Base-by-base conservation (phyloP, 805 yeast species). In the Barnettozyma sp. region DNA sequence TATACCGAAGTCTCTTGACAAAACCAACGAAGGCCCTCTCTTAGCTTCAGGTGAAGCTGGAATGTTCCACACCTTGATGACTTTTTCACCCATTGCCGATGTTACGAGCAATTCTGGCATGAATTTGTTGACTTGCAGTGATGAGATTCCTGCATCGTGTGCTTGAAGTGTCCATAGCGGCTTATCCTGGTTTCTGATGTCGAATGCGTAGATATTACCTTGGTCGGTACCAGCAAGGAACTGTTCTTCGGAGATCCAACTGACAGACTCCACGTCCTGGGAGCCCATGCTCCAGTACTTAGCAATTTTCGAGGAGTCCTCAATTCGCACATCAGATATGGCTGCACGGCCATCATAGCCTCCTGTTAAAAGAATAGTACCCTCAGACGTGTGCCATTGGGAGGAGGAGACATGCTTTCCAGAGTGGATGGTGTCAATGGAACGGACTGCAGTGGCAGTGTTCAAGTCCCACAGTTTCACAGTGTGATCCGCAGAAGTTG, bases 81-180 rank as follows among this genome's bases (percentile, higher is more conserved):
- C 60, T 60, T 83, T 84, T 51, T 92, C 98, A 38, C 88, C 84
- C 87, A 83, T 82, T 6, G 96, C 95, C 34, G 92, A 79, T 1
- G 97, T 85, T 17, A 78, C 76, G 54, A 92, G 59, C 68, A 84
- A 62, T 14, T 90, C 92, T 18, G 79, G 78, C 22, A 86, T 56
- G 54, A 65, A 72, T 18, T 56, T 55, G 61, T 85, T 88, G 24
- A 79, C 70, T 46, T 80, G 81, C 47, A 92, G 70, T 2, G 90
- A 69, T 5, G 96, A 81, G 42, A 92, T 81, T 42, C 95, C 97
- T 3, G 94, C 74, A 62, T 92, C 97, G 58, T 92, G 98, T 3
- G 97, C 97, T 59, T 92, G 95, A 48, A 92, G 68, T 3, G 95
- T 85, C 98, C 98, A 92, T 22, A 90, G 51, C 14, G 97, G 88